Percentiles rank a stretch among this genome's conserved stretches.
Conservation (phyloP, 306 rosid species). For the Prunus campanulata region DNA sequence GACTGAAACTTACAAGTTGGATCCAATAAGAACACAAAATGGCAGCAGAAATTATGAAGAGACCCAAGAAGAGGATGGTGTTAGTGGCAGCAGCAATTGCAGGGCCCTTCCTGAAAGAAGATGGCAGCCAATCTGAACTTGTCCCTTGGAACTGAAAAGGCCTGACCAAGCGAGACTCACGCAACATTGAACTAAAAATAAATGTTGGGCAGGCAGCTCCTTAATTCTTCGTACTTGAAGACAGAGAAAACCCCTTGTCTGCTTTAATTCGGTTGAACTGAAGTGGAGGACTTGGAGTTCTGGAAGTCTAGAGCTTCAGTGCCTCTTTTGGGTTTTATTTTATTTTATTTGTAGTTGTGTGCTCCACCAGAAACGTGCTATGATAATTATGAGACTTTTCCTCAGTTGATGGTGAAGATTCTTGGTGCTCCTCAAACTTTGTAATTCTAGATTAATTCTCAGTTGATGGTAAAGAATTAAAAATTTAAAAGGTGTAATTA, state of each 20-base stretch:
- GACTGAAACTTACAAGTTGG: constrained; percentile 19
- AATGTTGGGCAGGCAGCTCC: not conserved
- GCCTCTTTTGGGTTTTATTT: not conserved
- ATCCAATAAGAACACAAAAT: constrained; percentile 23
- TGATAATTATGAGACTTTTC: not conserved
- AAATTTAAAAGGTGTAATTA: too few relatives aligned
- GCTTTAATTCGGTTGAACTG: not conserved
- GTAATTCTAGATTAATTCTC: not conserved
- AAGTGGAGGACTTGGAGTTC: not conserved
- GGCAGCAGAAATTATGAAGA: constrained; percentile 26
- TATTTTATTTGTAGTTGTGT: not conserved
- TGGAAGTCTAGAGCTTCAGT: not conserved
- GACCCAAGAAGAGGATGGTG: constrained; percentile 32
- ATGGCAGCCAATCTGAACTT: constrained; percentile 9
- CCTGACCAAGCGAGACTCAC: constrained; percentile 5
- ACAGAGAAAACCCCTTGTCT: not conserved
- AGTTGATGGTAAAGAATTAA: not conserved
- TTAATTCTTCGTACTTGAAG: not conserved
- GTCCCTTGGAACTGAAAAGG: not conserved
- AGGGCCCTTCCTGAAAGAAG: constrained; percentile 17
- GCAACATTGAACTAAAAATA: constrained; percentile 2
- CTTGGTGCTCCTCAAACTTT: not conserved
- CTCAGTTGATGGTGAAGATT: not conserved
- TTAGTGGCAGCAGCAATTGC: constrained; percentile 4
- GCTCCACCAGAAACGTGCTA: not conserved